Conservation (phyloP, 2,329 filamentous ascomycete species). For the Aspergillus viridinutans region DNA sequence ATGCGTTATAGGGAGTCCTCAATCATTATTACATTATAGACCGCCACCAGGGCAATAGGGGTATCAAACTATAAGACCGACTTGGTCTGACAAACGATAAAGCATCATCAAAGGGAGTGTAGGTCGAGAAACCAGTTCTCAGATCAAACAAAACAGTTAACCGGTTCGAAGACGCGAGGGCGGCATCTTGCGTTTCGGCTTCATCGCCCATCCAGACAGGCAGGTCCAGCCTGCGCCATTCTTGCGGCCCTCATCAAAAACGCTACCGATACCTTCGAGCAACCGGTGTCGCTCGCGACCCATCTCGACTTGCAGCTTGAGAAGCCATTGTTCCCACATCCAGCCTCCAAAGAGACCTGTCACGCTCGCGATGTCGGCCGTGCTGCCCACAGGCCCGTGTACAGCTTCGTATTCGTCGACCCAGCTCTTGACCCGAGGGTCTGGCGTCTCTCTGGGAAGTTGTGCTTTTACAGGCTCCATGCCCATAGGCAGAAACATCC, state of each 20-base stretch:
- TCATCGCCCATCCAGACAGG: slow-evolving; percentile 57
- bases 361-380: slow-evolving; percentile 67
- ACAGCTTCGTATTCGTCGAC: slow-evolving; percentile 55
- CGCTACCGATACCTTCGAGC: slow-evolving; percentile 53
- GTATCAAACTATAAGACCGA: slow-evolving; percentile 8
- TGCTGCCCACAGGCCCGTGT: slow-evolving; percentile 58
- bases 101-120: not conserved
- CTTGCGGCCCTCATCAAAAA: slow-evolving; percentile 58
- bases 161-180: not conserved
- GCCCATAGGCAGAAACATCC: slow-evolving; percentile 86
- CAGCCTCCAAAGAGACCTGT: slow-evolving; percentile 80
- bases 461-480: slow-evolving; percentile 43
- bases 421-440: slow-evolving; percentile 32
- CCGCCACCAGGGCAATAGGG: slow-evolving; percentile 12
- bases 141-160: slow-evolving; percentile 2
- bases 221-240: slow-evolving; percentile 57
- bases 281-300: slow-evolving; percentile 57
- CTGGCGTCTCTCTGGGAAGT: slow-evolving; percentile 40
- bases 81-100: slow-evolving; percentile 1
- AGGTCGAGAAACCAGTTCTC: not conserved
- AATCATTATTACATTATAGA: slow-evolving; percentile 14
- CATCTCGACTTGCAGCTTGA: slow-evolving; percentile 83
- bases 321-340: slow-evolving; percentile 95
- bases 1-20: not conserved
- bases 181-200: slow-evolving; percentile 34